phyloP scores from a whole-genome alignment of 257 asterid genomes.

The Solanum sparsipilum region DNA sequence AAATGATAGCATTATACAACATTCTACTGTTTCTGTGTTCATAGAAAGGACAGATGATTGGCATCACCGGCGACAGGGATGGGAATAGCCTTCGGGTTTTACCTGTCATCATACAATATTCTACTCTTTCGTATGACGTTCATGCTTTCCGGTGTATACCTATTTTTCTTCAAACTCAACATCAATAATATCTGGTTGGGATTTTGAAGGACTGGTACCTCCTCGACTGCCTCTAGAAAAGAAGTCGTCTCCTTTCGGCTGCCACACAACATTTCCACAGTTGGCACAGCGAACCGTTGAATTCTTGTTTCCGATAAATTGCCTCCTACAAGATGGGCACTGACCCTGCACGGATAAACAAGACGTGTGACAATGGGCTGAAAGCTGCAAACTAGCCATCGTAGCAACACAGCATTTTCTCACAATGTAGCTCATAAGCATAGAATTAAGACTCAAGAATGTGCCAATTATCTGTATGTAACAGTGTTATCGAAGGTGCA shows the following conservation, averaged over 20 bases:
- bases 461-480: not conserved
- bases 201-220: slow-evolving; percentile 54
- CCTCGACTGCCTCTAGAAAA: slow-evolving; percentile 59
- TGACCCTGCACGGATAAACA: slow-evolving; percentile 52
- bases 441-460: not conserved
- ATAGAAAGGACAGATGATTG: not conserved
- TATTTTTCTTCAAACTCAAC: slow-evolving; percentile 95
- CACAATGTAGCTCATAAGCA: not conserved
- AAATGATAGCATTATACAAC: not conserved
- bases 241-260: slow-evolving; percentile 61
- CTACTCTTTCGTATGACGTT: not conserved
- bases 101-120: not conserved
- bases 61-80: not conserved
- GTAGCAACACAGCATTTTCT: not conserved
- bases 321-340: slow-evolving; percentile 90
- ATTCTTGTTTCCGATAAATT: slow-evolving; percentile 72
- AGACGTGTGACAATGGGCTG: not conserved
- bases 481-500: not conserved
- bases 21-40: not conserved
- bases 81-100: not conserved
- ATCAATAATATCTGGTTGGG: slow-evolving; percentile 72
- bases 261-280: slow-evolving; percentile 95
- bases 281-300: slow-evolving; percentile 75
- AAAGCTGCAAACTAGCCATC: not conserved
- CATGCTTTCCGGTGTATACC: not conserved